Base-by-base conservation (phyloP, 257 asterid species). In the Przewalskia tangutica region DNA sequence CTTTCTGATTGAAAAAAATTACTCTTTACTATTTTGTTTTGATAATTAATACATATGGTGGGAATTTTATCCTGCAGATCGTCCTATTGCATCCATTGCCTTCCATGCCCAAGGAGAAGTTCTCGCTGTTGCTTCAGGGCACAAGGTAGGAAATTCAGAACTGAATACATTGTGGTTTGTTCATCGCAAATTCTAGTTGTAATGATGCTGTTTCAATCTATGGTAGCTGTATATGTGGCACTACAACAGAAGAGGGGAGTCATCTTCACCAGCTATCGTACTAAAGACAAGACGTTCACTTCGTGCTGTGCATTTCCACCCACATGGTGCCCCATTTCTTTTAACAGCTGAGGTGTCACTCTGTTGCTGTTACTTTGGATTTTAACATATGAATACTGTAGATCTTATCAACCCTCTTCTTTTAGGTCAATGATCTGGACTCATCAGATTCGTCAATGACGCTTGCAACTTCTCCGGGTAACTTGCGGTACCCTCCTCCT, bases 231-330 rank as follows among this genome's bases (percentile, higher is more conserved):
- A 94, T 84, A 91, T 93, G 86, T 95, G 99, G 99, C 93, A 93
- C 89, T 95, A 95, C 91, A 90, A 88, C 73, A 88, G 90, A 85
- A 89, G 88, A 85, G 97, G 93, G 70, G 99, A 95, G 71, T 86
- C 94, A 84, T 91, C 97, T 73, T 86, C 97, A 51, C 99, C 99
- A 73, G 82, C 96, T 42, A 89, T 95, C 79, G 86, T 95, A 86
- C 90, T 95, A 23, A 91, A 86, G 91, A 95, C 99, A 59, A 94
- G 99, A 20, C 98, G 98, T 82, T 95, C 99, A 53, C 94, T 95
- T 42, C 95, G 99, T 79, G 99, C 99, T 46, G 97, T 95, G 84
- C 99, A 95, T 91, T 95, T 95, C 87, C 99, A 94, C 82, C 99
- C 99, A 4, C 90, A 92, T 85, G 97, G 89, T 66, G 98, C 99